Conservation (phyloP, 1,139 yeast genomes). For the Magnusiomyces suaveolens region DNA sequence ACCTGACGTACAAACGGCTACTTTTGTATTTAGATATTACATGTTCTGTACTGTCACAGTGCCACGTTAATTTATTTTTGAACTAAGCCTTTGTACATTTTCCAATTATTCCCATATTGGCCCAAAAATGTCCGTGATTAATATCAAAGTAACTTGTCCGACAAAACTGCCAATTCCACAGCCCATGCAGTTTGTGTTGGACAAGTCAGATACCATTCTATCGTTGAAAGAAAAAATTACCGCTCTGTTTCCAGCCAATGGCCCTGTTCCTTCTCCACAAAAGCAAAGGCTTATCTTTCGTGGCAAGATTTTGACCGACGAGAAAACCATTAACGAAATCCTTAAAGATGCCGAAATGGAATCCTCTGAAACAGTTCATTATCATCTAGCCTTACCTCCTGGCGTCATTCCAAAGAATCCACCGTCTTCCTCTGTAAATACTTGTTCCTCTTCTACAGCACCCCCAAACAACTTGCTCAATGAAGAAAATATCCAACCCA, state of each 20-base stretch:
- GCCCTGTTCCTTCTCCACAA: slow-evolving; percentile 9
- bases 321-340: slow-evolving; percentile 4
- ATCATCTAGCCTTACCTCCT: slow-evolving; percentile 11
- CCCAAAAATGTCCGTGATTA: neutral
- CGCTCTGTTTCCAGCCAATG: slow-evolving; percentile 4
- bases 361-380: slow-evolving; percentile 9
- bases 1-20: neutral
- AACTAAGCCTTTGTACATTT: too few relatives aligned
- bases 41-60: neutral
- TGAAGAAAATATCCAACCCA: neutral
- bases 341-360: slow-evolving; percentile 6
- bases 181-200: slow-evolving; percentile 1
- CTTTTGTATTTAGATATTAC: neutral
- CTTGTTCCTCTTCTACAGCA: neutral
- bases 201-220: slow-evolving; percentile 4
- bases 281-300: slow-evolving; percentile 14
- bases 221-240: slow-evolving; percentile 3
- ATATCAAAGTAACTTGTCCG: slow-evolving; percentile 8
- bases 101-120: neutral
- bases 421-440: neutral
- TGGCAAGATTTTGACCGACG: slow-evolving; percentile 10
- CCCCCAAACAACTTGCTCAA: neutral
- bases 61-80: too few relatives aligned
- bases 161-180: slow-evolving; percentile 10
- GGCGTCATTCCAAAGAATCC: neutral